phyloP scores from a whole-genome alignment of 352 stramenopile species.

The Globisporangium lucens region DNA sequence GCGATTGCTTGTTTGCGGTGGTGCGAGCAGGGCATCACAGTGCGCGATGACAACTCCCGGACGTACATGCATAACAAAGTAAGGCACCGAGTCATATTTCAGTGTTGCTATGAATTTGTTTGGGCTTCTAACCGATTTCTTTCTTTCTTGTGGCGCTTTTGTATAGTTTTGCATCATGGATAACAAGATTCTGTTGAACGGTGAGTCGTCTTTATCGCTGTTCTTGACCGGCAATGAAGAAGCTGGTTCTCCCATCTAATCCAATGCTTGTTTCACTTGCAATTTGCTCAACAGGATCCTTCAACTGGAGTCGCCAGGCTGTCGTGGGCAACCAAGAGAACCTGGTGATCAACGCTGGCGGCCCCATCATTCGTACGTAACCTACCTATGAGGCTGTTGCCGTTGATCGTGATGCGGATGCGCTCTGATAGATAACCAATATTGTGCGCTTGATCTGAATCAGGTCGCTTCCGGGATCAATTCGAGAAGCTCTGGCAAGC shows the following conservation, averaged over 20 bases:
- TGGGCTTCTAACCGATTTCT: not conserved
- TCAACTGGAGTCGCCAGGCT: conserved; percentile 75
- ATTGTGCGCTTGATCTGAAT: not conserved
- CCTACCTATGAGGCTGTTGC: too few relatives aligned
- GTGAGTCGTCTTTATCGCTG: conserved; percentile 15
- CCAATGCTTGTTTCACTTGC: not conserved
- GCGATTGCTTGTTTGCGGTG: not conserved
- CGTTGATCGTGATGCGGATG: not conserved
- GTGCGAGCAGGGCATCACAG: conserved; percentile 44
- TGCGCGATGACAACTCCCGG: conserved; percentile 50
- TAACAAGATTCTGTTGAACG: conserved; percentile 54
- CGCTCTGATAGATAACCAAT: too few relatives aligned
- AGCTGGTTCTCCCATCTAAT: not conserved
- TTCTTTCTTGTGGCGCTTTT: not conserved
- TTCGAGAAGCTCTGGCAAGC: conserved; percentile 61
- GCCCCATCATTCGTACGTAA: conserved; percentile 48
- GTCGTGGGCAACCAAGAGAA: conserved; percentile 65
- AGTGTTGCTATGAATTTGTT: not conserved
- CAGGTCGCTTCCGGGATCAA: conserved; percentile 56
- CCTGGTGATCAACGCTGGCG: conserved; percentile 48
- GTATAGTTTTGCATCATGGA: conserved; percentile 70
- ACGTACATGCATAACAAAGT: conserved; percentile 81
- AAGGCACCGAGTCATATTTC: not conserved
- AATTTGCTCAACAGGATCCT: conserved; percentile 32
- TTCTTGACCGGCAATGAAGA: not conserved